Evolutionary conservation across 768 basidiomycete genomes (phyloP).

Genomic region (Flagelloscypha sp.): DNA sequence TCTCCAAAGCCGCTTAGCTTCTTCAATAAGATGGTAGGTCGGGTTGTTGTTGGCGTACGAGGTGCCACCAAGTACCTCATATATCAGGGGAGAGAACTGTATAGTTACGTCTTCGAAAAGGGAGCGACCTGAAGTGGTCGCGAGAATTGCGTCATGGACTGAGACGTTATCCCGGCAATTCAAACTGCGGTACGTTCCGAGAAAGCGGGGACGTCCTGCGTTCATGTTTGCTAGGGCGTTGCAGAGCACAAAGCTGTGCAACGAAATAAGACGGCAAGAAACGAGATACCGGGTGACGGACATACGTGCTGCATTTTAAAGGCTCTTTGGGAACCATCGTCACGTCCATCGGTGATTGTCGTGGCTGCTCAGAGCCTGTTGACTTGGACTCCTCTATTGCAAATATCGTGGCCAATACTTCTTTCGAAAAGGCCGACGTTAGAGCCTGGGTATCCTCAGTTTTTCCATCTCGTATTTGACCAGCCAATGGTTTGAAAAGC

Average conservation of each 20-base stretch:
- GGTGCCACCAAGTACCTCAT: slow-evolving; percentile 1
- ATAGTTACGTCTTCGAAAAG: slow-evolving; percentile 9
- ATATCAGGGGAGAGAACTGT: neutral
- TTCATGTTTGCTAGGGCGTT: neutral
- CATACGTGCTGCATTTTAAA: no score
- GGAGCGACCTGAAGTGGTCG: slow-evolving; percentile 11
- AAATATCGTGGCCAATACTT: no score
- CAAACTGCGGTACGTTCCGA: slow-evolving; percentile 1
- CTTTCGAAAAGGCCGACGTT: no score
- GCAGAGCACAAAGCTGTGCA: slow-evolving; percentile 3
- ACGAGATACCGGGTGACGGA: no score
- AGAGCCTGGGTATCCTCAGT: no score
- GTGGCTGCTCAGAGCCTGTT: no score
- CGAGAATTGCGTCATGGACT: slow-evolving; percentile 14
- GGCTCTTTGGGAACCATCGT: no score
- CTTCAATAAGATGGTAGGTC: neutral
- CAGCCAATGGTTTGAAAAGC: slow-evolving; percentile 5
- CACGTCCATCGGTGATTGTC: no score
- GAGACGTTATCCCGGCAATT: slow-evolving; percentile 1
- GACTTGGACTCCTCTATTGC: no score
- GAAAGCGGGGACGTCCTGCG: neutral
- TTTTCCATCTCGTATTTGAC: no score
- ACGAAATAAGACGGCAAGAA: no score
- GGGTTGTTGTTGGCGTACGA: no score
- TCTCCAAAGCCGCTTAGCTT: slow-evolving; percentile 1